Percentiles rank a stretch among this genome's conserved stretches.
Conservation (phyloP, 2,329 filamentous ascomycete genomes). For the Xylariales sp. region DNA sequence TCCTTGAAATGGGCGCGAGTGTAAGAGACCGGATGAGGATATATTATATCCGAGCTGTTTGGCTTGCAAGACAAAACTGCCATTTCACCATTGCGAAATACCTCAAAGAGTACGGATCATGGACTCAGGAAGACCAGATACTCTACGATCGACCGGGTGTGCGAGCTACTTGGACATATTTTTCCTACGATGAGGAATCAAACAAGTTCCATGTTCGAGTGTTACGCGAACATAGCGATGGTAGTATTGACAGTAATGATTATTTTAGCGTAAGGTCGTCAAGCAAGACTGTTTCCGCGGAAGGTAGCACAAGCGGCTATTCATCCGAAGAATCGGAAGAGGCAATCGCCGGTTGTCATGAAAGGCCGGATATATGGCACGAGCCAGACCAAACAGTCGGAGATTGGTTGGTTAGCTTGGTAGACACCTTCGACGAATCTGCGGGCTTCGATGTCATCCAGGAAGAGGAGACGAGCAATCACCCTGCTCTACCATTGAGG, state of each 20-base stretch:
- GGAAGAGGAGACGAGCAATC: background rate
- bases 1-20: conserved; percentile 20
- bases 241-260: too few species aligned
- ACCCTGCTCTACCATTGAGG: background rate
- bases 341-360: background rate
- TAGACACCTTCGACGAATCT: background rate
- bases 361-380: background rate
- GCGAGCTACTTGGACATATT: background rate
- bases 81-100: conserved; percentile 1
- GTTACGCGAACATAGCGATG: background rate
- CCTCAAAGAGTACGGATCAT: conserved; percentile 14
- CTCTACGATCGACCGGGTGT: background rate
- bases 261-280: background rate
- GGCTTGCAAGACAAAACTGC: background rate
- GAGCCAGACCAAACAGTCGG: background rate
- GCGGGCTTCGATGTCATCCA: background rate
- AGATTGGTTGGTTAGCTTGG: background rate
- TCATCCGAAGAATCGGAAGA: background rate
- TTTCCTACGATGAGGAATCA: background rate
- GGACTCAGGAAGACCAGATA: conserved; percentile 18
- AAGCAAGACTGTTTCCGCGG: background rate
- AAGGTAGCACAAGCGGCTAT: background rate
- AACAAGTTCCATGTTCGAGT: background rate
- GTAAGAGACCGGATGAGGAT: conserved; percentile 15
- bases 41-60: conserved; percentile 25